These are phyloP conservation scores for Drechslera avenae DNA, from an alignment of 2,329 filamentous ascomycete species.

Conservation along the genomic window DNA sequence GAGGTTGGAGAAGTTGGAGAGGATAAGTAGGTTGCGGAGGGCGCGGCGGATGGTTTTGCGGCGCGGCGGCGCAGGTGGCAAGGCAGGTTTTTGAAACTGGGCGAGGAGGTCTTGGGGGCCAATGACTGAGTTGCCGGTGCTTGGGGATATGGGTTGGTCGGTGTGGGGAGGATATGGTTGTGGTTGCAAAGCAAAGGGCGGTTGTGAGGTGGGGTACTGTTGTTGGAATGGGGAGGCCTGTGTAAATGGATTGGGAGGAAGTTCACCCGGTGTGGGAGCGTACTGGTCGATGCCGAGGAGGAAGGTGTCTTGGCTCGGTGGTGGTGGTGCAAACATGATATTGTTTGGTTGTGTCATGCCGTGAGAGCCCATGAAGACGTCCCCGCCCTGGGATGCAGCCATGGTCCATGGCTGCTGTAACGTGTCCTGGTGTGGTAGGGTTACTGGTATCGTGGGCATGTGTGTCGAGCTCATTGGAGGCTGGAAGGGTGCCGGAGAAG, in stretches of 20 bases:
- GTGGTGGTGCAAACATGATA: constrained; percentile 44
- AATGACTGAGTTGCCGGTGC: constrained; percentile 16
- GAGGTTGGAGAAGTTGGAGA: constrained; percentile 52
- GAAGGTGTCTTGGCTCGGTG: constrained; percentile 42
- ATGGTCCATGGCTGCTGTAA: constrained; percentile 28
- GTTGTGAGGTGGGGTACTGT: constrained; percentile 28
- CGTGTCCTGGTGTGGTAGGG: constrained; percentile 22
- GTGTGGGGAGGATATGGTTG: constrained; percentile 30
- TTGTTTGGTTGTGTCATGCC: constrained; percentile 33
- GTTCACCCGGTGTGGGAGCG: constrained; percentile 22
- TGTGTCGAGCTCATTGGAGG: constrained; percentile 18
- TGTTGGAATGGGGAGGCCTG: constrained; percentile 22
- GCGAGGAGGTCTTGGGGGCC: constrained; percentile 29
- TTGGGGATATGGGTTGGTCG: constrained; percentile 29
- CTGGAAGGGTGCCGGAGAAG: constrained; percentile 12
- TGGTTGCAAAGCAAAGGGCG: constrained; percentile 30
- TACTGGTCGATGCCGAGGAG: constrained; percentile 49
- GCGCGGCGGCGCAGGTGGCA: constrained; percentile 29
- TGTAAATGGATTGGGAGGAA: constrained; percentile 36
- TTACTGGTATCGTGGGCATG: constrained; percentile 20
- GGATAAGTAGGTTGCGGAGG: constrained; percentile 62
- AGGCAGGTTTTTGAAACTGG: constrained; percentile 28
- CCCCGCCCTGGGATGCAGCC: constrained; percentile 31
- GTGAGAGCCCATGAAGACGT: constrained; percentile 33
- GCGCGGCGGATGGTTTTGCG: constrained; percentile 55